Conservation (phyloP, 2,329 filamentous ascomycete genomes). For the Diplocarpon mali region DNA sequence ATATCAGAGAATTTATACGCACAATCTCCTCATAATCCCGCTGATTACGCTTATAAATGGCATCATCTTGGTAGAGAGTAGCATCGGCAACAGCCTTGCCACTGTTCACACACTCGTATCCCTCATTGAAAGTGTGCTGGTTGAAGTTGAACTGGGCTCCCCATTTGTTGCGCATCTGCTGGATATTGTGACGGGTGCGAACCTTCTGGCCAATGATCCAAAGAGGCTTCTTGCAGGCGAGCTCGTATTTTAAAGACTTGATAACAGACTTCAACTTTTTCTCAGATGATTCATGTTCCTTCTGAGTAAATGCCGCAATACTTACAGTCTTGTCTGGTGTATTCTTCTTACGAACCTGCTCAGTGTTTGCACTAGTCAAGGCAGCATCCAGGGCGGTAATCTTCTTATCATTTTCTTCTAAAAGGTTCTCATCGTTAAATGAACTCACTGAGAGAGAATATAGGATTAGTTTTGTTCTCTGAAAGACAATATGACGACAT, state of each 20-base stretch:
- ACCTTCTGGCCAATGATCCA: slow-evolving; percentile 3
- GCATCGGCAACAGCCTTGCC: slow-evolving; percentile 4
- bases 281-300: not conserved
- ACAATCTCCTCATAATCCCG: not conserved
- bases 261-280: not conserved
- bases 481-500: no score
- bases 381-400: no score
- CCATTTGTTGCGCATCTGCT: not conserved
- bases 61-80: not conserved
- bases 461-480: no score
- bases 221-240: slow-evolving; percentile 4
- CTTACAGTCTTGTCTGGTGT: no score
- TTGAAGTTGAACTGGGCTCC: not conserved
- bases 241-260: not conserved
- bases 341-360: no score
- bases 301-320: no score
- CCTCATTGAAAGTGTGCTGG: not conserved
- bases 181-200: not conserved
- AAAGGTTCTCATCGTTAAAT: no score
- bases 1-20: no score
- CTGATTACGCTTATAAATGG: not conserved
- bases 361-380: no score
- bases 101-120: not conserved
- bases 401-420: no score
- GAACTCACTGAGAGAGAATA: no score